Base-by-base conservation (phyloP, 73 alveolate genomes). In the Stentor roeselii region DNA sequence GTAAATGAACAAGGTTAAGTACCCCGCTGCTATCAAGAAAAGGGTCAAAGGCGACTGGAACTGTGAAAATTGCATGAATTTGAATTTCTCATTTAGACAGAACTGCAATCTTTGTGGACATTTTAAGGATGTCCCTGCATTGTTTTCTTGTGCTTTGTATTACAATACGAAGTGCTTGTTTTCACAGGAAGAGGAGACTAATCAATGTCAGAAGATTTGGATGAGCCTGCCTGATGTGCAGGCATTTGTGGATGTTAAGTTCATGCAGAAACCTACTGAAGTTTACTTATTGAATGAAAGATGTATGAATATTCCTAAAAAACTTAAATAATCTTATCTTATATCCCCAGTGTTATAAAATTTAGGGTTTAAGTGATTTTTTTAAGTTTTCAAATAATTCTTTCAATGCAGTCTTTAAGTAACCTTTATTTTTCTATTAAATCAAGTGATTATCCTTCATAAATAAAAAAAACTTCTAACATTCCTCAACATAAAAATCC, bases 1-100 rank as follows among this genome's bases (percentile, higher is more conserved):
- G n/a, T n/a, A n/a, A n/a, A n/a, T n/a, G n/a, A n/a, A 50, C 21
- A 50, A 50, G 21, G 67, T 50, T 11, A 50, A 50, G 21, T 76
- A 76, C 34, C 67, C 84, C 32, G 15, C 60, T 21, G 67, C 84
- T 21, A 39, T 76, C 75, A 76, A 76, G 67, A 76, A 76, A 34
- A 34, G 84, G 34, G 67, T 76, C 59, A 89, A 86, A 75, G 99
- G 99, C 78, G 99, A 95, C 82, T 95, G 99, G 97, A 78, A 86
- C 67, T 95, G 99, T 76, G 78, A 42, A 60, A 38, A 89, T 50
- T 95, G 99, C 84, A 75, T 60, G 6, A 95, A 95, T 67, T 83
- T 95, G 78, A 95, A 95, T 84, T 95, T 95, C 75, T 82, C 97
- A 14, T 95, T 95, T 60, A 85, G 99, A 82, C 88, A 84, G 82